Conservation (phyloP, 2,329 filamentous ascomycete genomes). For the Emericellopsis atlantica region DNA sequence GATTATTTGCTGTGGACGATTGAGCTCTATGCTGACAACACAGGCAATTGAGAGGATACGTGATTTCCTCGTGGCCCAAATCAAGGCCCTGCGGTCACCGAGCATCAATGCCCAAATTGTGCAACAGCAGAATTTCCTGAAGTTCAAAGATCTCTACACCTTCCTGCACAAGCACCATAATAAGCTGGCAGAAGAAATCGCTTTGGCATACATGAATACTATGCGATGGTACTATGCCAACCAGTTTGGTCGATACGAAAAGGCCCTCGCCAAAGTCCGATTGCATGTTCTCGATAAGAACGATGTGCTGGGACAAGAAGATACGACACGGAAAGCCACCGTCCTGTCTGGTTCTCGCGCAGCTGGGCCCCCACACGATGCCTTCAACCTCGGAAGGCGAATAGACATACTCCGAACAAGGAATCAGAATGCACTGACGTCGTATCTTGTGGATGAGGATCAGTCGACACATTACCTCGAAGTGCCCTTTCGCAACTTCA, state of each 20-base stretch:
- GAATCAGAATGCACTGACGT: constrained; percentile 66
- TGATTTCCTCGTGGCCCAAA: constrained; percentile 87
- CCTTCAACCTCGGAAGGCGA: constrained; percentile 78
- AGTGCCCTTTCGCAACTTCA: constrained; percentile 85
- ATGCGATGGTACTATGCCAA: constrained; percentile 98
- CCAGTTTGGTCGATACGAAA: constrained; percentile 80
- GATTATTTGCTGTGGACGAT: constrained; percentile 3
- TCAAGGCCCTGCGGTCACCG: constrained; percentile 85
- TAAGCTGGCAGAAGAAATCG: constrained; percentile 78
- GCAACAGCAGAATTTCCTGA: constrained; percentile 82
- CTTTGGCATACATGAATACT: constrained; percentile 89
- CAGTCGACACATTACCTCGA: constrained; percentile 78
- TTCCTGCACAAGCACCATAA: constrained; percentile 78
- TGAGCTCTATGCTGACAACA: constrained; percentile 4
- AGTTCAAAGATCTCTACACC: constrained; percentile 75
- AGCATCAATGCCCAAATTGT: constrained; percentile 97
- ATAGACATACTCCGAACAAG: constrained; percentile 67
- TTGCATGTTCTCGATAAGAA: constrained; percentile 72
- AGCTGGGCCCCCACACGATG: constrained; percentile 58
- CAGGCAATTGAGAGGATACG: constrained; percentile 86
- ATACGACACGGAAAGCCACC: constrained; percentile 50
- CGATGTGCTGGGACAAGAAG: constrained; percentile 72
- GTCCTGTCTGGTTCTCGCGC: constrained; percentile 34
- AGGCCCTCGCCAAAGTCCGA: constrained; percentile 72
- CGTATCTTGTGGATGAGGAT: constrained; percentile 86